Evolutionary conservation across 208 protist genomes (phyloP), one percentile per base, ranked within the genome.

Genomic region (Acanthamoeba culbertsoni): DNA sequence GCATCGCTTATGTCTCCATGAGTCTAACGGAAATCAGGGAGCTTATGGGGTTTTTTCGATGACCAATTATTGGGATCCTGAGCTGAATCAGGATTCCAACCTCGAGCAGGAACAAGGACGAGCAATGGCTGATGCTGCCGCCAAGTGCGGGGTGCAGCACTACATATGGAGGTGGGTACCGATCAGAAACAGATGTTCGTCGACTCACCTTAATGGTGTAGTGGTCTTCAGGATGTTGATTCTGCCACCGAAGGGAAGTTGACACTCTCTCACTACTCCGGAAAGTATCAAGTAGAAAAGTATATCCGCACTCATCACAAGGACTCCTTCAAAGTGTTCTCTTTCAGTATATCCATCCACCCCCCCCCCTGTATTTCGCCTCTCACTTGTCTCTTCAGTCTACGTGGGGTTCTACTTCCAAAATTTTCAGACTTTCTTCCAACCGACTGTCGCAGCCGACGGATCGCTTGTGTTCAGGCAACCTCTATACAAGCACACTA

Each of bases 381-480:
- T 55, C 23, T 14, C 16, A n/a, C 23, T 62, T 62, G 3, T 62
- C 4, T 37, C 28, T 31, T 2, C 35, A 73, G 63, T 73, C 10
- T 73, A 73, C 7, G 63, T 73, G 63, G 63, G 63, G 3, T 73
- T 73, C 35, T 73, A 73, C 63, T 73, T 73, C 63, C 63, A 73
- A 37, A 73, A 73, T 37, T 28, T 73, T 28, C 37, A 16, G 5
- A 73, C 63, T 37, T 73, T 73, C 63, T 73, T 73, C 63, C 63
- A 73, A 37, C 63, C 63, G 5, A 26, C 63, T 16, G 43, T 73
- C 63, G 63, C 37, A 18, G 63, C 33, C 35, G 63, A 73, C 35
- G 63, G 63, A 0, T 28, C 63, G 3, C 4, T 73, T 10, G 63
- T 73, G 63, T 73, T 73, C 63, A 28, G 63, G 1, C 63, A 73